Base-by-base conservation (phyloP, 2,329 filamentous ascomycete species). In the Ophiocordyceps camponoti-saundersi region DNA sequence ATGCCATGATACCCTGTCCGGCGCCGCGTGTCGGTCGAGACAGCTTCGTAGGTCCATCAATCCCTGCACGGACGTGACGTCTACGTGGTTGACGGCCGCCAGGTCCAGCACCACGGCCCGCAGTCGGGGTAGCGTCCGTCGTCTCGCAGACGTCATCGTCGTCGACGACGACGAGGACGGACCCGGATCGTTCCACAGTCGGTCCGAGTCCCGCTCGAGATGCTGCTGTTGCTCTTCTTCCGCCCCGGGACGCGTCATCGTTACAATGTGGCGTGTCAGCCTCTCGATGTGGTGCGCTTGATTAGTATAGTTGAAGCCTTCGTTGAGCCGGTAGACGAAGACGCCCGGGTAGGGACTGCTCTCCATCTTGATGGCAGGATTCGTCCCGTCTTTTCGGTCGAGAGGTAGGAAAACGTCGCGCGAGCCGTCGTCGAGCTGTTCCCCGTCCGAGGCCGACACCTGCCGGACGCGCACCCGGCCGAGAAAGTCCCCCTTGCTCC, bases 91-190 rank as follows among this genome's bases (percentile, higher is more conserved):
- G 43, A 79, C 71, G 1, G 72, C 65, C 0, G 71, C 70, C 54
- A 74, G 77, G 59, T 80, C 77, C 2, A 79, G 62, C 11, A 80
- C 65, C 10, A 80, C 52, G 6, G 76, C 74, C 6, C 67, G 67
- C 16, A 79, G 63, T 12, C 66, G 58, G 0, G 75, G 74, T 1
- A 68, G 61, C 13, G 55, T 54, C 30, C 62, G 58, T 16, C 51
- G 51, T 32, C 56, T 46, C 22, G 52, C 51, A 26, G 49, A 50
- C 30, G 45, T 58, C 54, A 47, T 61, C 48, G 61, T 57, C 16
- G 52, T 51, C 32, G 56, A 45, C 22, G 53, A 50, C 34, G 49
- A 50, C 30, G 45, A 57, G 53, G 47, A 60, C 48, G 61, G 68
- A 44, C 61, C 66, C 6, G 68, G 63, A 50, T 77, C 71, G 52